Evolutionary conservation across 2,329 filamentous ascomycete species (phyloP), one percentile per base, ranked within the genome.

Genomic region (Ceratocystis smalleyi): DNA sequence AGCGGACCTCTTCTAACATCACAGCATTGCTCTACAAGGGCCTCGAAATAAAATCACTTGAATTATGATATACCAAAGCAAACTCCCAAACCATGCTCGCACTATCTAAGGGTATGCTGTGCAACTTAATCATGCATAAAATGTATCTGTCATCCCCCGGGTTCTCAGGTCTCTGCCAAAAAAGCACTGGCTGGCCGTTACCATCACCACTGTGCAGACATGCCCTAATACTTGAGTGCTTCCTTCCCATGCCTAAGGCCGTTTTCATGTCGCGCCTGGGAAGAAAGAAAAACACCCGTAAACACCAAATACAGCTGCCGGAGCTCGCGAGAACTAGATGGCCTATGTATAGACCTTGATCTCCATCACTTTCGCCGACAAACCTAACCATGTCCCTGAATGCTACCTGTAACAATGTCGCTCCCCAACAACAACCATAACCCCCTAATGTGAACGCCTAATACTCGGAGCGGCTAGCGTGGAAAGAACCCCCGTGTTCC

Each of bases 401-500:
- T 64, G 63, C 55, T 64, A 59, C 43, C 45, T 64, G 63, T 64
- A 64, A 64, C 55, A 59, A 64, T 64, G 40, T 24, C 30, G 17
- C 47, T 47, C 57, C 63, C 54, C 51, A 47, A 63, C 61, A 49
- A 32, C 45, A 49, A 63, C 35, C 43, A 54, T 35, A 49, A 40
- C 24, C 22, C 59, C 49, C 59, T 59, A 24, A 45, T 15, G 59
- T 43, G n/a, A 57, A 32, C 47, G 47, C 49, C 59, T 66, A 66
- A 59, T 66, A 66, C 40, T 57, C 40, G 43, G 61, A 32, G 61
- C 61, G 64, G 45, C 64, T 19, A 54, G 64, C 45, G 59, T 59
- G 57, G 64, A 63, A 66, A 47, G 55, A 51, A 59, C 54, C 64
- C 55, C 55, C 35, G 61, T 60, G 59, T 63, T 49, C 64, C 64